phyloP scores from a whole-genome alignment of 139 green algal genomes.

The Microglena sp. region DNA sequence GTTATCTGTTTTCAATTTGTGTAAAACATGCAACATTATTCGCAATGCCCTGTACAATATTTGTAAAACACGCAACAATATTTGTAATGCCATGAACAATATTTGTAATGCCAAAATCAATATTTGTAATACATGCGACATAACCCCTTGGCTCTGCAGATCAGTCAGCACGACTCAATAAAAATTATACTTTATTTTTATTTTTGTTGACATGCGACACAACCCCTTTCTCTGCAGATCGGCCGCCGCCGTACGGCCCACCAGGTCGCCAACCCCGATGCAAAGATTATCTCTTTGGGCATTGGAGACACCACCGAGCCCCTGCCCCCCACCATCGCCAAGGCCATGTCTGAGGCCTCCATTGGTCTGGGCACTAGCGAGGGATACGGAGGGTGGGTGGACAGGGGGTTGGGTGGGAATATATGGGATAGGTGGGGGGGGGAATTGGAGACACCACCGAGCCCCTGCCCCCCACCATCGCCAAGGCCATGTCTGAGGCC shows the following conservation, averaged over 20 bases:
- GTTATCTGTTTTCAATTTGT: too few species aligned
- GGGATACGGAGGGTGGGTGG: constrained; percentile 84
- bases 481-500: constrained; percentile 71
- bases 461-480: constrained; percentile 83
- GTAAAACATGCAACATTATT: too few species aligned
- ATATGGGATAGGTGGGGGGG: neutral
- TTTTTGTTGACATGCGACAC: too few species aligned
- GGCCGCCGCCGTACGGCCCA: constrained; percentile 77
- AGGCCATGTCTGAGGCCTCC: constrained; percentile 73
- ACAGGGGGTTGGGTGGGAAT: too few species aligned
- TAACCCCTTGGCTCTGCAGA: too few species aligned
- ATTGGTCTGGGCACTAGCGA: constrained; percentile 76
- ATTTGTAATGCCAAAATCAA: too few species aligned
- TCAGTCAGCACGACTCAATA: too few species aligned
- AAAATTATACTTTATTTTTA: too few species aligned
- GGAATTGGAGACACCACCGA: constrained; percentile 99
- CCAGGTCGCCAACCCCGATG: constrained; percentile 86
- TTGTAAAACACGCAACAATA: too few species aligned
- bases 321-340: constrained; percentile 76
- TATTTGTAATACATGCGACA: too few species aligned
- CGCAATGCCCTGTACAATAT: too few species aligned
- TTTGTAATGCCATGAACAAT: too few species aligned
- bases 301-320: constrained; percentile 99
- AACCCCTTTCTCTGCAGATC: constrained; percentile 67
- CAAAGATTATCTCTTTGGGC: constrained; percentile 92